Evolutionary conservation across 345 rosid genomes (phyloP).

Genomic region (Syzygium grande): DNA sequence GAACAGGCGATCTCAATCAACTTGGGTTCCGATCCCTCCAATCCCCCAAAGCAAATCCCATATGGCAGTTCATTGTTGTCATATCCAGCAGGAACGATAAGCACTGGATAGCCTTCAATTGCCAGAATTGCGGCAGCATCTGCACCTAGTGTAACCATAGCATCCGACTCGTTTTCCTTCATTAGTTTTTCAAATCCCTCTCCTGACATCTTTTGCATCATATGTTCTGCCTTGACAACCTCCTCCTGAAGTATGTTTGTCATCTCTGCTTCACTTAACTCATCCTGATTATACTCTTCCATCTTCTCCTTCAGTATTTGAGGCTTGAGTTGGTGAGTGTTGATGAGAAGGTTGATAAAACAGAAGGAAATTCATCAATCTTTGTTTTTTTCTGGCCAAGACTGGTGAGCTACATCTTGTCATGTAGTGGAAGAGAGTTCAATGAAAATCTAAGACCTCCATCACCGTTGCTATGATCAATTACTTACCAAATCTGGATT

Average conservation of each 20-base stretch:
- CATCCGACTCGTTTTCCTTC: no score
- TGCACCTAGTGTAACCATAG: no score
- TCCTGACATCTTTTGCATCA: background rate
- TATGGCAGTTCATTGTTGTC: background rate
- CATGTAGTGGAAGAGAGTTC: background rate
- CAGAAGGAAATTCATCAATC: background rate
- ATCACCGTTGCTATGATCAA: background rate
- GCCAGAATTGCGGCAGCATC: no score
- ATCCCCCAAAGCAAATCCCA: constrained; percentile 14
- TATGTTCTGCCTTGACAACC: background rate
- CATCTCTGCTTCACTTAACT: constrained; percentile 11
- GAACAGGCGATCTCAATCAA: constrained; percentile 18
- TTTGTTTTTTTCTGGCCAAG: no score
- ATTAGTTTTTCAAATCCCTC: background rate
- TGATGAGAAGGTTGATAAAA: no score
- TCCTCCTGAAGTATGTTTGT: constrained; percentile 8
- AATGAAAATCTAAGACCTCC: background rate
- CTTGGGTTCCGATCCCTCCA: background rate
- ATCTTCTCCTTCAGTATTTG: background rate
- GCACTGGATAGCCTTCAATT: background rate
- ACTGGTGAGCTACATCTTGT: no score
- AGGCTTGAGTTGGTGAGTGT: no score
- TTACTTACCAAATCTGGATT: constrained; percentile 23
- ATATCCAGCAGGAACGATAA: constrained; percentile 14
- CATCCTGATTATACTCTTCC: constrained; percentile 6